Conservation (phyloP, 345 rosid species). For the Crucihimalaya himalaica region DNA sequence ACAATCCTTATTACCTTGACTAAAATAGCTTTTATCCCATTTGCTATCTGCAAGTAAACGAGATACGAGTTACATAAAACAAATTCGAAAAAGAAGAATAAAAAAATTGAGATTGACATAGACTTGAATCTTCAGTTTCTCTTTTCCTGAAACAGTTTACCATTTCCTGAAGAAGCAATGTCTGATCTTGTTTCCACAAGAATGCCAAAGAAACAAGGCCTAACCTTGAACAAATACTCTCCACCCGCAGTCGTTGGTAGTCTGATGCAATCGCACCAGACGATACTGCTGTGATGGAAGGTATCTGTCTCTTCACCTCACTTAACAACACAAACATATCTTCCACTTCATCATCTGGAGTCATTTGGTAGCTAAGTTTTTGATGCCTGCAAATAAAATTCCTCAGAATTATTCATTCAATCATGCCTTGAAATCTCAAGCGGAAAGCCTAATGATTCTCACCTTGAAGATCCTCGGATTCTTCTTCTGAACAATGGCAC, state of each 20-base stretch:
- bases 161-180: conserved; percentile 93
- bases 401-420: neutral
- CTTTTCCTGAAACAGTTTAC: conserved; percentile 48
- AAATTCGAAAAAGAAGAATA: conserved; percentile 10
- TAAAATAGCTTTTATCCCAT: conserved; percentile 65
- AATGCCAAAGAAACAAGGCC: conserved; percentile 96
- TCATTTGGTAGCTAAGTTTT: conserved; percentile 66
- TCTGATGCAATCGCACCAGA: conserved; percentile 99
- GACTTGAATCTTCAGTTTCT: conserved; percentile 15
- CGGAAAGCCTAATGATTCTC: conserved; percentile 36
- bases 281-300: conserved; percentile 74
- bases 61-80: conserved; percentile 13
- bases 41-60: conserved; percentile 59
- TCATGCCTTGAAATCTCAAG: conserved; percentile 10
- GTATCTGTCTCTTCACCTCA: conserved; percentile 86
- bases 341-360: conserved; percentile 90
- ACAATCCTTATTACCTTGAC: conserved; percentile 65
- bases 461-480: conserved; percentile 85
- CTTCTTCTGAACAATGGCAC: conserved; percentile 80
- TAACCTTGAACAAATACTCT: conserved; percentile 95
- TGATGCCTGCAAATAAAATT: conserved; percentile 54
- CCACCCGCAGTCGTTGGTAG: conserved; percentile 92
- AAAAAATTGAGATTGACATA: conserved; percentile 2
- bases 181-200: conserved; percentile 98
- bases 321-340: conserved; percentile 80